Percentiles rank a stretch among this genome's conserved stretches.
phyloP scores from a whole-genome alignment of 2,329 filamentous ascomycete genomes.

The Pyrenophora tritici-repentis region DNA sequence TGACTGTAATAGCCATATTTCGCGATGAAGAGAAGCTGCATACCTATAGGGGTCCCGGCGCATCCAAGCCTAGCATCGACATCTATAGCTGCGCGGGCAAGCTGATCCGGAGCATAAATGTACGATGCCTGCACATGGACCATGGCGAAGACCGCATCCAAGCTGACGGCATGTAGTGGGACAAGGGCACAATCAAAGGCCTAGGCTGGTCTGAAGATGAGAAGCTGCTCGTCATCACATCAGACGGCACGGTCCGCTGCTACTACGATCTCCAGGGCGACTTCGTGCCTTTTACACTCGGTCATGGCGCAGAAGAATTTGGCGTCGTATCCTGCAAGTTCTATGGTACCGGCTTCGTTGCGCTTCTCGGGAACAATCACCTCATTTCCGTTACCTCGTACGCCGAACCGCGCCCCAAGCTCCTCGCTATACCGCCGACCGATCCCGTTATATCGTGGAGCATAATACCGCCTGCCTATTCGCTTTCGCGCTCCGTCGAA shows the following conservation, averaged over 20 bases:
- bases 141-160: not conserved
- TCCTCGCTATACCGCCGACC: conserved; percentile 75
- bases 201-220: conserved; percentile 98
- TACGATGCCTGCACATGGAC: conserved; percentile 37
- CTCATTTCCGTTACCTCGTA: conserved; percentile 88
- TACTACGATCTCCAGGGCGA: conserved; percentile 92
- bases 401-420: conserved; percentile 83
- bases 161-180: conserved; percentile 64
- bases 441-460: conserved; percentile 87
- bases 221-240: conserved; percentile 82
- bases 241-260: conserved; percentile 87
- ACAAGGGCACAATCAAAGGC: conserved; percentile 83
- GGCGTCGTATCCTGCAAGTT: conserved; percentile 90
- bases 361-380: conserved; percentile 84
- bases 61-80: conserved; percentile 83
- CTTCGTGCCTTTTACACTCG: conserved; percentile 91
- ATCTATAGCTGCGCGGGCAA: conserved; percentile 93
- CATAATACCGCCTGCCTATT: conserved; percentile 84
- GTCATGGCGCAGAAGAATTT: conserved; percentile 83
- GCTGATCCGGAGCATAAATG: conserved; percentile 77
- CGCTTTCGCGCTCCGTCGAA: conserved; percentile 90
- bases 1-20: conserved; percentile 71
- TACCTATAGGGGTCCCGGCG: conserved; percentile 72
- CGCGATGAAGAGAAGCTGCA: conserved; percentile 86
- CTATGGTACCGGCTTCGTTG: conserved; percentile 91